Evolutionary conservation across 1,139 yeast genomes (phyloP), one percentile per base, ranked within the genome.

Genomic region (Yamadazyma pseudoaaseri): DNA sequence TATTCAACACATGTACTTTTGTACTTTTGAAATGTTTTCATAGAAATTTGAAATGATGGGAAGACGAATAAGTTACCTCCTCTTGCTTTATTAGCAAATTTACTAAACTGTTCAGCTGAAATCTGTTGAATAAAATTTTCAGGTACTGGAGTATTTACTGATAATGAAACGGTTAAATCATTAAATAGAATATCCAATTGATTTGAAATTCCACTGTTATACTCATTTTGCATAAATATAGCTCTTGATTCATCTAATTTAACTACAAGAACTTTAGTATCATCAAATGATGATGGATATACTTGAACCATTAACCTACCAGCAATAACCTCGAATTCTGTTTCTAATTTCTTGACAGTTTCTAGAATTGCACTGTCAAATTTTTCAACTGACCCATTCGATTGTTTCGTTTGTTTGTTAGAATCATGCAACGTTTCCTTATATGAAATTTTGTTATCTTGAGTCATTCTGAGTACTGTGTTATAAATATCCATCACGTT

Each of bases 31-130:
- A 78, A 76, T 0, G 94, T 81, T 34, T 79, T 73, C 97, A 90
- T 90, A 4, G 76, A 64, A 18, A 90, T 76, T 38, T 68, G 69
- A 45, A 89, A 72, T 6, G 86, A 76, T 0, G 97, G 97, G 52
- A 89, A 81, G 6, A 76, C 75, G 41, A 89, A 77, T 25, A 90
- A 85, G 2, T 76, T 73, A 12, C 96, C 97, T 2, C 97, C 97
- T 26, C 65, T 64, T 0, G 94, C 84, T 22, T 70, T 68, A 11
- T 64, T 59, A 1, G 92, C 81, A 47, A 72, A 65, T 8, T 57
- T 49, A 29, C 79, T 70, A 56, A 82, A 86, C 22, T 75, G 75
- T 3, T 63, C 67, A 20, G 85, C 79, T 0, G 70, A 54, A 26
- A 78, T 63, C 2, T 56, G 55, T 1, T 60, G 59, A 5, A 78